phyloP scores from a whole-genome alignment of 441 rosid species.

The Corymbia citriodora region DNA sequence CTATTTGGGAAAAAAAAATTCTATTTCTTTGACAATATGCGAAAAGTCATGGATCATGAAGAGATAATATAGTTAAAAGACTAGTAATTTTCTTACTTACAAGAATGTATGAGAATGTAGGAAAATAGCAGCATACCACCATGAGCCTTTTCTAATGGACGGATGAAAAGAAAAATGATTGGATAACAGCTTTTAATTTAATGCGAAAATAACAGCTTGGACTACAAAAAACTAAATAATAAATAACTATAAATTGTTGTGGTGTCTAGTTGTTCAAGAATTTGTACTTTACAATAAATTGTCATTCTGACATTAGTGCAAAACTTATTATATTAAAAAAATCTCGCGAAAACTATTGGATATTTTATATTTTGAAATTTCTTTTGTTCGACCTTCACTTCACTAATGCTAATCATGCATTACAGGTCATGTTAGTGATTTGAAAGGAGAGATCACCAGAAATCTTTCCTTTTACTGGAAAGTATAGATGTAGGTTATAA shows the following conservation, averaged over 20 bases:
- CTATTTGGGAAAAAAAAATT: not conserved
- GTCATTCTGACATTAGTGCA: too few species aligned
- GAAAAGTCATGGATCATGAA: not conserved
- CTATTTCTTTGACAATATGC: not conserved
- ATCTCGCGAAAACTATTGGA: not conserved
- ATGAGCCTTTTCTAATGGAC: too few species aligned
- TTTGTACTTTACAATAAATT: too few species aligned
- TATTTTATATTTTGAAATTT: not conserved
- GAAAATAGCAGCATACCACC: too few species aligned
- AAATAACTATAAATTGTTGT: too few species aligned
- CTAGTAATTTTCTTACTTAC: not conserved
- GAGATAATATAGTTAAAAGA: not conserved
- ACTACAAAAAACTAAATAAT: too few species aligned
- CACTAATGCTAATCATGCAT: not conserved
- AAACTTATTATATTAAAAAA: too few species aligned
- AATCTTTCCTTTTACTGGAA: not conserved
- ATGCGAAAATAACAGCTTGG: too few species aligned
- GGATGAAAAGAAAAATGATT: too few species aligned
- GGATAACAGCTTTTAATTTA: too few species aligned
- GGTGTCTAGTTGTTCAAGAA: too few species aligned
- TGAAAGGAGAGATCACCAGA: not conserved
- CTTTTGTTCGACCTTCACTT: fast-evolving
- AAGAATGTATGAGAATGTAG: not conserved
- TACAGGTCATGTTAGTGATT: not conserved
- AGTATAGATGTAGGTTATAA: not conserved